These are phyloP conservation scores for Diaporthe longicolla DNA, from an alignment of 2,329 filamentous ascomycete species.

Conservation along the genomic window DNA sequence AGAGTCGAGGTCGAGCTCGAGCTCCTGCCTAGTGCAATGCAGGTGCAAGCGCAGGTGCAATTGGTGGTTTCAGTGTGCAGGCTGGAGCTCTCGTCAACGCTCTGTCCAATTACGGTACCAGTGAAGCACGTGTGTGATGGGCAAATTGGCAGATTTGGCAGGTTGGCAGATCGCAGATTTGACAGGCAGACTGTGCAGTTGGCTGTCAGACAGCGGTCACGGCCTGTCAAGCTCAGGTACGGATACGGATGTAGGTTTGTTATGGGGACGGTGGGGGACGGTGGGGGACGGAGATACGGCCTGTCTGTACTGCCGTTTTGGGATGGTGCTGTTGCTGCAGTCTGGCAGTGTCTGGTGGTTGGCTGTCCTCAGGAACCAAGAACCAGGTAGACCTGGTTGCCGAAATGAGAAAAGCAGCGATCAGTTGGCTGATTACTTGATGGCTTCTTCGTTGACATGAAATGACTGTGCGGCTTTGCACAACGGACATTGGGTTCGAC, in stretches of 20 bases:
- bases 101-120: neutral
- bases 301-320: constrained; percentile 4
- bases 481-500: neutral
- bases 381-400: constrained; percentile 6
- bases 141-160: constrained; percentile 2
- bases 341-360: neutral
- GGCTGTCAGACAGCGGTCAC: neutral
- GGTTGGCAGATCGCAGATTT: constrained; percentile 10
- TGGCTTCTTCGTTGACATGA: too few species aligned
- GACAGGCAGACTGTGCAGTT: neutral
- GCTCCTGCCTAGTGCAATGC: neutral
- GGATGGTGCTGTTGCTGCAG: constrained; percentile 6
- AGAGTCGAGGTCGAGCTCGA: neutral
- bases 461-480: neutral
- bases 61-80: neutral
- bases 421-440: neutral
- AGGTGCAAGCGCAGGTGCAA: too few species aligned
- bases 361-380: neutral
- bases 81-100: neutral
- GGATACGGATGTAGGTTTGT: too few species aligned
- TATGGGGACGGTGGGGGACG: too few species aligned
- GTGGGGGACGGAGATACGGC: neutral
- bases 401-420: constrained; percentile 23
- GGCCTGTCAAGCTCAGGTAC: too few species aligned
- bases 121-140: neutral